These are phyloP conservation scores for Solanum chiquidenum DNA, from an alignment of 257 asterid species.

Conservation along the genomic window DNA sequence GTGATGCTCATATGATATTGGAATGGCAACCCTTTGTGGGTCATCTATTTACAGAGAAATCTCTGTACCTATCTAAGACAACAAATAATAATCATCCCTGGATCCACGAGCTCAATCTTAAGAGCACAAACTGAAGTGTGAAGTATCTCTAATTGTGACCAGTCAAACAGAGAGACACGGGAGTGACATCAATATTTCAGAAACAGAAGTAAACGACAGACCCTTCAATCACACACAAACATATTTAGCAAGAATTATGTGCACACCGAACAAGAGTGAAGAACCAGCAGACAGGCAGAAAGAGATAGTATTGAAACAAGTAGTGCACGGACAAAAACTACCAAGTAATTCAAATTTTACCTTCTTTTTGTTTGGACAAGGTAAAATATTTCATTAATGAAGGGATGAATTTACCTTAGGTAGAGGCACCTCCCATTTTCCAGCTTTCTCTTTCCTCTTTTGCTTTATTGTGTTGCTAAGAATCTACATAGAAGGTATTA, in stretches of 20 bases:
- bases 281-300: neutral
- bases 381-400: neutral
- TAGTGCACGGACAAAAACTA: neutral
- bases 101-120: neutral
- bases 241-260: neutral
- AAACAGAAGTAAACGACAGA: neutral
- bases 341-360: neutral
- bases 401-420: slow-evolving; percentile 55
- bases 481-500: slow-evolving; percentile 30
- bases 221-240: neutral
- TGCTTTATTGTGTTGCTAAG: slow-evolving; percentile 95
- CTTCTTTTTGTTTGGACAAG: neutral
- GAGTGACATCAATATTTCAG: neutral
- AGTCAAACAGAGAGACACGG: neutral
- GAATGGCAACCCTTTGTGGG: neutral
- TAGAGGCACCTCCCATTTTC: slow-evolving; percentile 97
- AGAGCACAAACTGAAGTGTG: neutral
- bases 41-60: neutral
- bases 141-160: neutral
- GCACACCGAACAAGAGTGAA: neutral
- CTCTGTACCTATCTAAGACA: neutral
- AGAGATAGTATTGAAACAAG: neutral
- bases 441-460: slow-evolving; percentile 94
- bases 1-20: neutral
- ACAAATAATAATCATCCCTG: neutral